These are phyloP conservation scores for Malus sieversii DNA, from an alignment of 306 rosid genomes.

Conservation along the genomic window DNA sequence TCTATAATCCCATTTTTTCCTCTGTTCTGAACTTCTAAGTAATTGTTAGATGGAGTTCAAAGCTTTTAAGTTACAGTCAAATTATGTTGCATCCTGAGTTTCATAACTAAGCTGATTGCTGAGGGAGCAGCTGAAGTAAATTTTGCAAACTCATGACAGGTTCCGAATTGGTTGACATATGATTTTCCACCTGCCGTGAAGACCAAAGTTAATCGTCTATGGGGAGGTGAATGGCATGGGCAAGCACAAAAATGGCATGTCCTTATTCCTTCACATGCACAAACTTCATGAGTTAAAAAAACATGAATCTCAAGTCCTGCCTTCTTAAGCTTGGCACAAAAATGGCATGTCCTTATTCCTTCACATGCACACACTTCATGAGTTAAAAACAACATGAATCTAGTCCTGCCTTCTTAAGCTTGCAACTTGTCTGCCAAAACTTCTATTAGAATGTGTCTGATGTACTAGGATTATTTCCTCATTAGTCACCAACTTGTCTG, in stretches of 20 bases:
- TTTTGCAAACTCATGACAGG: conserved; percentile 38
- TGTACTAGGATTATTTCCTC: not conserved
- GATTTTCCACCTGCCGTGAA: conserved; percentile 95
- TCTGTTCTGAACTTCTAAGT: not conserved
- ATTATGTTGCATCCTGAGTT: not conserved
- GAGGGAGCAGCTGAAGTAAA: not conserved
- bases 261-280: conserved; percentile 4
- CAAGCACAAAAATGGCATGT: conserved; percentile 92
- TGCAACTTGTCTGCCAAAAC: not conserved
- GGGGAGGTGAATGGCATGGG: conserved; percentile 99
- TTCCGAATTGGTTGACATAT: conserved; percentile 83
- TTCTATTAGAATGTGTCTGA: not conserved
- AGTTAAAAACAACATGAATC: not conserved
- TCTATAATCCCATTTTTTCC: not conserved
- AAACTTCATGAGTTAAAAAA: not conserved
- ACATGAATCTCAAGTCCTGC: not conserved
- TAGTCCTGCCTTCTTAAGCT: conserved; percentile 2
- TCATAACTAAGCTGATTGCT: not conserved
- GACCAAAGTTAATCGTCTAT: conserved; percentile 88
- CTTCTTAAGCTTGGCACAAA: conserved; percentile 42
- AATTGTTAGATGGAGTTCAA: too few species aligned
- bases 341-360: conserved; percentile 49
- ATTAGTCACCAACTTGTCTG: not conserved
- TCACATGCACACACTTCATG: not conserved
- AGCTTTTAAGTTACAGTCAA: not conserved